Base-by-base conservation (phyloP, 306 rosid genomes). In the Cucurbita argyrosperma region DNA sequence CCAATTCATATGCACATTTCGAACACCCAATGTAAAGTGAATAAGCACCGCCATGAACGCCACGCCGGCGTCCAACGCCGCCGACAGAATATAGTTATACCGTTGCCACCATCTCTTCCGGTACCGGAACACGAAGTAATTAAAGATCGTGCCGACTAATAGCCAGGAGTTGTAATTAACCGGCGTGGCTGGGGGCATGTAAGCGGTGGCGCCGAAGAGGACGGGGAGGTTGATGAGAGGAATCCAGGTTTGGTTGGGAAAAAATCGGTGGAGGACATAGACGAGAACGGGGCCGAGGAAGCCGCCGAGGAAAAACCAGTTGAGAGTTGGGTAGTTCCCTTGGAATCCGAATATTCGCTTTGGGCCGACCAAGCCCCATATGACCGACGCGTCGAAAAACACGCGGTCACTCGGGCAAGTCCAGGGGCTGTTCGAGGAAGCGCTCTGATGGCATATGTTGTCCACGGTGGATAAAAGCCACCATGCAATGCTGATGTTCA, bases 21-120 rank as follows among this genome's bases (percentile, higher is more conserved):
- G 37, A 78, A 62, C 57, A 15, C 74, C 78, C 1, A 39, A 80
- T 0, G 70, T 21, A 59, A 90, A 85, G 56, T 83, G 81, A 7
- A 90, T 70, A 71, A 90, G 65, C 71, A 85, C 78, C 18, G 82
- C 84, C 88, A 85, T 85, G 84, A 87, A 85, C 50, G 85, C 83
- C 60, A 83, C 61, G 16, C 86, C 86, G 35, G 83, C 83, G 45
- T 83, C 86, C 61, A 83, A 50, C 21, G 86, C 86, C n/a, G 83
- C 86, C 1, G 86, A 82, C 2, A 82, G 75, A 16, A 82, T 82
- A 45, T 82, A 82, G 45, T 82, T 82, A 64, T 82, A 79, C 79
- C 82, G 77, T 74, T 76, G 86, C 86, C 83, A 82, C 83, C 86
- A 79, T 9, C 19, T 62, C 74, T 79, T 83, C 70, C 83, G 63